Conservation (phyloP, 768 basidiomycete species). For the Russula olivacea region DNA sequence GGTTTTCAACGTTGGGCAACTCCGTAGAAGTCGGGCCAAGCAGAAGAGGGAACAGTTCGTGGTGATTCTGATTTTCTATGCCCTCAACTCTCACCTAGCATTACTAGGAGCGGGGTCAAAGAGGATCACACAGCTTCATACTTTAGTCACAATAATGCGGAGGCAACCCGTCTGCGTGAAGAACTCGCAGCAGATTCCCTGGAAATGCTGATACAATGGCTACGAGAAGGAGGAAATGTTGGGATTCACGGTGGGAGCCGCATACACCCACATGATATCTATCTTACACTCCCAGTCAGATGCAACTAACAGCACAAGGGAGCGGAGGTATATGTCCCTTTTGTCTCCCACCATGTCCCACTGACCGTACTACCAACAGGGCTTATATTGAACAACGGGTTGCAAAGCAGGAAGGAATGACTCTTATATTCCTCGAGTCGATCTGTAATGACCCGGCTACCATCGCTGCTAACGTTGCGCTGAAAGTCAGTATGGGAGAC, state of each 20-base stretch:
- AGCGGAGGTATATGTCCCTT: constrained; percentile 51
- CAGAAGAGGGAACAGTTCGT: constrained; percentile 70
- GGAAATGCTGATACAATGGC: constrained; percentile 92
- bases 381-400: constrained; percentile 82
- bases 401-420: constrained; percentile 77
- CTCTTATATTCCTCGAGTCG: constrained; percentile 91
- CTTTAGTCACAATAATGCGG: constrained; percentile 80
- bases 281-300: constrained; percentile 43
- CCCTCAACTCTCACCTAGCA: constrained; percentile 1
- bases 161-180: constrained; percentile 74
- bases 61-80: not conserved
- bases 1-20: constrained; percentile 98
- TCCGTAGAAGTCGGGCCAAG: constrained; percentile 79
- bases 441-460: constrained; percentile 89
- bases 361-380: constrained; percentile 36
- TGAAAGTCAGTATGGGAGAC: constrained; percentile 95
- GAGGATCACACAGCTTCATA: constrained; percentile 89
- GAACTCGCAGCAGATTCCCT: constrained; percentile 84
- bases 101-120: constrained; percentile 64
- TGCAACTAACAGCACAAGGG: constrained; percentile 88
- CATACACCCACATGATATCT: not conserved
- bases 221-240: constrained; percentile 93
- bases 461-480: constrained; percentile 91
- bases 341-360: not conserved
- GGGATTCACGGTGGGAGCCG: constrained; percentile 82